These are phyloP conservation scores for Ceratocystis cacaofunesta DNA, from an alignment of 2,329 filamentous ascomycete species.

Conservation along the genomic window DNA sequence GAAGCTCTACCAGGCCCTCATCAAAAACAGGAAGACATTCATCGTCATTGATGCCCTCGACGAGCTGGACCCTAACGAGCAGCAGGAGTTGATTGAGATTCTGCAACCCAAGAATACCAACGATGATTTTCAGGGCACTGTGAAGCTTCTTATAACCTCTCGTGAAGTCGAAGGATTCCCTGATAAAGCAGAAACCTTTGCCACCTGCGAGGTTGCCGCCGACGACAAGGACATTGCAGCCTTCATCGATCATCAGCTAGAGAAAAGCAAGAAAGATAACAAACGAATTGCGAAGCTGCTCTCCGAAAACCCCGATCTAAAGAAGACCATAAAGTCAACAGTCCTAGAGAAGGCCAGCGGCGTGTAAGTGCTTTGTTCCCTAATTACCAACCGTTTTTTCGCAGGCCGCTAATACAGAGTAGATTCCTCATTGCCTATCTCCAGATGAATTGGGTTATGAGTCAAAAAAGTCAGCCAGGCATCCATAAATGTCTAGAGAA, in stretches of 20 bases:
- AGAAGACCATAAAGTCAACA: background rate
- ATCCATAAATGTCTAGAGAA: background rate
- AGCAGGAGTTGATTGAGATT: background rate
- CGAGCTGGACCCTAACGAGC: background rate
- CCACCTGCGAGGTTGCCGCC: background rate
- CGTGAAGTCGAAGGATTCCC: background rate
- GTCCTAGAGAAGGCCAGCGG: background rate
- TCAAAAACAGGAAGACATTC: background rate
- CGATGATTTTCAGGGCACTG: background rate
- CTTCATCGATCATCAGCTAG: background rate
- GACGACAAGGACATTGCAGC: background rate
- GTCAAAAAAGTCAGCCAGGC: background rate
- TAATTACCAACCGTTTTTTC: background rate
- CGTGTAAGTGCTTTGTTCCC: background rate
- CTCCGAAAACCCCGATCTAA: background rate
- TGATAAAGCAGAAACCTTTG: background rate
- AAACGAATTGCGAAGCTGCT: background rate
- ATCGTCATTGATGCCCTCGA: background rate
- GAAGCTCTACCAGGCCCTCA: background rate
- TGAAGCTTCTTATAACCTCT: background rate
- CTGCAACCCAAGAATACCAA: background rate
- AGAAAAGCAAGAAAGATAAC: background rate
- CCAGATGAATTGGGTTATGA: background rate
- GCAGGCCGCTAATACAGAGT: background rate
- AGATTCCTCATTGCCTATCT: background rate